Conservation (phyloP, 345 rosid species). For the Salix brachista region DNA sequence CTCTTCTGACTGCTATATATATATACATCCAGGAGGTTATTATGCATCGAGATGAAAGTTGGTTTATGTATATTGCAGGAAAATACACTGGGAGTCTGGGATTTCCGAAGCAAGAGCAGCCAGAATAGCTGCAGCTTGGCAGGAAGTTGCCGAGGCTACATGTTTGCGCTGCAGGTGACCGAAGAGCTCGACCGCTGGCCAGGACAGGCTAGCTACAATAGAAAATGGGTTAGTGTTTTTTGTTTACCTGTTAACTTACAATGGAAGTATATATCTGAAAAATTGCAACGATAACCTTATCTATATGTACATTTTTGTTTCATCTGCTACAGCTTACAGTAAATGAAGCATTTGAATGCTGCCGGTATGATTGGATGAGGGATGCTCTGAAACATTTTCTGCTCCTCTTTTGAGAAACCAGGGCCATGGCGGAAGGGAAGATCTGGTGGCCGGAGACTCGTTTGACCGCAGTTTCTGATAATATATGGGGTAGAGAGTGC, state of each 20-base stretch:
- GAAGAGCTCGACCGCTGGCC: constrained; percentile 88
- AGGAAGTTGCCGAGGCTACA: constrained; percentile 69
- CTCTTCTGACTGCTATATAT: neutral
- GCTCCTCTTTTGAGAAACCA: constrained; percentile 21
- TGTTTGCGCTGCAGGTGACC: constrained; percentile 73
- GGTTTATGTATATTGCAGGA: constrained; percentile 33
- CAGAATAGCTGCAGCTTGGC: constrained; percentile 31
- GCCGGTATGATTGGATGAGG: constrained; percentile 90
- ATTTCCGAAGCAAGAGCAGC: constrained; percentile 61
- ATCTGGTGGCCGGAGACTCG: neutral
- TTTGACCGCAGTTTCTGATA: neutral
- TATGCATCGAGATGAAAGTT: neutral
- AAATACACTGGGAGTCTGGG: constrained; percentile 66
- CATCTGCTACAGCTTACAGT: constrained; percentile 38
- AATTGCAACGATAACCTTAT: neutral
- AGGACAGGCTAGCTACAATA: constrained; percentile 43
- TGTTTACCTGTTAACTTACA: neutral
- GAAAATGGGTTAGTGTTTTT: constrained; percentile 59
- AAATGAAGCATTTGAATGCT: constrained; percentile 52
- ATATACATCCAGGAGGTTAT: neutral
- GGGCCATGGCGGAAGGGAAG: neutral
- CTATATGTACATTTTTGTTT: neutral
- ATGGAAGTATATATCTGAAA: neutral
- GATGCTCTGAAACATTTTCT: constrained; percentile 53
- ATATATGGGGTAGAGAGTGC: constrained; percentile 9